Conservation (phyloP, 116 monocot genomes). For the Cymodocea nodosa region DNA sequence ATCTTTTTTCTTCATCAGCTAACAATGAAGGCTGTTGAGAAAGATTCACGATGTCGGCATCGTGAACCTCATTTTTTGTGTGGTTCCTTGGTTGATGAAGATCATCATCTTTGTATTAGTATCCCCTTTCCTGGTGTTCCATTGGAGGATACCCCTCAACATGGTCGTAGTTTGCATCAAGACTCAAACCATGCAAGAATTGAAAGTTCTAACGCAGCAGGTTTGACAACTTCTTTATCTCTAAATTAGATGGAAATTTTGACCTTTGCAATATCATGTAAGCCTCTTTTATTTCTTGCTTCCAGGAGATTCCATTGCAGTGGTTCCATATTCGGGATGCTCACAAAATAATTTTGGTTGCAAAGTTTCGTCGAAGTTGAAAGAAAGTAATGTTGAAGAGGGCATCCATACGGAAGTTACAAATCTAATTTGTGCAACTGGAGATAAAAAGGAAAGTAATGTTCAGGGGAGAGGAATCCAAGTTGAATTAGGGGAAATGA, state of each 20-base stretch:
- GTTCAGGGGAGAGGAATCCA: background rate
- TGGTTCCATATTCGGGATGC: background rate
- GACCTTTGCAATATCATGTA: background rate
- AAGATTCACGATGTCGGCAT: slow-evolving; percentile 19
- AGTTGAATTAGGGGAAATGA: background rate
- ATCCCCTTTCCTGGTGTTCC: slow-evolving; percentile 17
- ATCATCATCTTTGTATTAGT: slow-evolving; percentile 21
- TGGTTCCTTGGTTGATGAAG: slow-evolving; percentile 27
- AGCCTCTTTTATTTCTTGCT: background rate
- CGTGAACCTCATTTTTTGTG: slow-evolving; percentile 49
- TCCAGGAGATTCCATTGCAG: slow-evolving; percentile 1
- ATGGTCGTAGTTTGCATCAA: background rate
- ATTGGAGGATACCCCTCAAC: slow-evolving; percentile 8
- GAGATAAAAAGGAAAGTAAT: slow-evolving; percentile 2
- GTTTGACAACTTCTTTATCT: background rate
- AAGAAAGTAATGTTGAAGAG: background rate
- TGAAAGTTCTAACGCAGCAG: slow-evolving; percentile 1
- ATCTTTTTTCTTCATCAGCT: slow-evolving; percentile 25
- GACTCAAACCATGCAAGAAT: slow-evolving; percentile 12
- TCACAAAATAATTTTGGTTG: background rate
- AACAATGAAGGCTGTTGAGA: slow-evolving; percentile 35
- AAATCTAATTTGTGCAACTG: background rate
- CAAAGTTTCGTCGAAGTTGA: background rate
- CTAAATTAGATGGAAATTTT: background rate
- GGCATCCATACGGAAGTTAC: background rate